A percentile compares a stretch with the other conserved stretches of the same genome.
phyloP scores from a whole-genome alignment of 495 filamentous ascomycete genomes.

The Lophiostoma macrostomum region DNA sequence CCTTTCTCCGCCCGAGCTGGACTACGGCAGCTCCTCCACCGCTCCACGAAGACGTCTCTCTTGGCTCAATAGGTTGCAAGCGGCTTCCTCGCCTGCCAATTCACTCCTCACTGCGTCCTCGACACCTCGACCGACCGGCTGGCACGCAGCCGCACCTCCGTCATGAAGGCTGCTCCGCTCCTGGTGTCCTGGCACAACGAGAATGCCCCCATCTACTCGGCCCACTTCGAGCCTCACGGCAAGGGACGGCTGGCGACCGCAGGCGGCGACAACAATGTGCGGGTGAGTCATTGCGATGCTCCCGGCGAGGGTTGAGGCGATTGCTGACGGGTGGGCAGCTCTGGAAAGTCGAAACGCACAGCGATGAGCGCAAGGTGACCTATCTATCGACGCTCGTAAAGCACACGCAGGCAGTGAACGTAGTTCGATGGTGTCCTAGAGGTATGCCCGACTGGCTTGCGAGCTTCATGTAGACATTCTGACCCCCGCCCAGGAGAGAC shows the following conservation, averaged over 20 bases:
- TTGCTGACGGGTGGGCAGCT: constrained; percentile 55
- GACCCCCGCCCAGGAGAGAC: constrained; percentile 66
- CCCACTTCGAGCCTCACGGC: constrained; percentile 88
- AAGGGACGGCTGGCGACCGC: constrained; percentile 90
- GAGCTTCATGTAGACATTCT: constrained; percentile 27
- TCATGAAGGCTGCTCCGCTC: constrained; percentile 85
- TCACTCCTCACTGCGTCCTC: neutral
- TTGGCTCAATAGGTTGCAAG: constrained; percentile 2
- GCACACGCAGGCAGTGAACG: constrained; percentile 97
- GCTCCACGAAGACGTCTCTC: neutral
- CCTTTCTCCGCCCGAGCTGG: neutral
- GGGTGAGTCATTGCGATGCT: constrained; percentile 56
- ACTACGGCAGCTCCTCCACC: neutral
- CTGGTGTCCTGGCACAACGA: constrained; percentile 96
- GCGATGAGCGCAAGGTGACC: constrained; percentile 82
- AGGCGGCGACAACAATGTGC: constrained; percentile 95
- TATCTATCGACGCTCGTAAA: constrained; percentile 89
- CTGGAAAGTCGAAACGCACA: constrained; percentile 83
- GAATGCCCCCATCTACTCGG: constrained; percentile 47
- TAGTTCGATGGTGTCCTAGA: constrained; percentile 90
- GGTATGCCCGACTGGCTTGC: constrained; percentile 50
- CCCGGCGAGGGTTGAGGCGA: neutral
- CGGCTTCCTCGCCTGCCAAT: neutral
- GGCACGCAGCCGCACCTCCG: constrained; percentile 14
- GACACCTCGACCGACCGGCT: constrained; percentile 1